phyloP scores from a whole-genome alignment of 2,329 filamentous ascomycete species.

The Tothia fuscella region DNA sequence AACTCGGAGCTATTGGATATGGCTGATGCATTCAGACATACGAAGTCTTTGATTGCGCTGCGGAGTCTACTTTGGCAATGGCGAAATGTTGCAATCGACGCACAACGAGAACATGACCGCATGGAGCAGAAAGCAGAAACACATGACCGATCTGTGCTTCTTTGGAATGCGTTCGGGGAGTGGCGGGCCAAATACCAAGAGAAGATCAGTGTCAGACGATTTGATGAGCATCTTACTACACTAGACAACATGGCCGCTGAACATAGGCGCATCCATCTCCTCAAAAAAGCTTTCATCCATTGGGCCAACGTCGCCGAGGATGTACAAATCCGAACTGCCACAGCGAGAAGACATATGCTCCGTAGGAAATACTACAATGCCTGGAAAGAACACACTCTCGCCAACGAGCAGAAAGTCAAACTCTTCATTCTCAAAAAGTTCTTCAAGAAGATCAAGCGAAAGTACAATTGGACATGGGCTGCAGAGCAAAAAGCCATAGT shows the following conservation, averaged over 20 bases:
- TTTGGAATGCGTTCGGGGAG: constrained; percentile 11
- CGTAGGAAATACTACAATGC: constrained; percentile 56
- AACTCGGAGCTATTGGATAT: constrained; percentile 32
- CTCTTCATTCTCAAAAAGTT: constrained; percentile 43
- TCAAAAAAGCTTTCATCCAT: constrained; percentile 52
- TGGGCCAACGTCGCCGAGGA: constrained; percentile 57
- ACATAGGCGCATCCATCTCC: constrained; percentile 53
- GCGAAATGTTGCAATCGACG: constrained; percentile 30
- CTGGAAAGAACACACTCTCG: constrained; percentile 54
- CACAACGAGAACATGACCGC: constrained; percentile 18
- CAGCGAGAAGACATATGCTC: constrained; percentile 59
- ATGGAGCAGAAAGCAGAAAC: constrained; percentile 17
- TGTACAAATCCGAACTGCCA: constrained; percentile 52
- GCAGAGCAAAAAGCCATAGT: constrained; percentile 22
- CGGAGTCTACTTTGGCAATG: constrained; percentile 31
- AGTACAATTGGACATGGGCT: constrained; percentile 24
- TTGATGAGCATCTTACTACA: constrained; percentile 6
- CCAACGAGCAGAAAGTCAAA: constrained; percentile 44
- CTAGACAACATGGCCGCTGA: constrained; percentile 45
- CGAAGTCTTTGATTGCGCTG: constrained; percentile 20
- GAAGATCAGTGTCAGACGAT: constrained; percentile 2
- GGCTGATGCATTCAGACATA: constrained; percentile 36
- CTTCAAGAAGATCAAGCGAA: constrained; percentile 40
- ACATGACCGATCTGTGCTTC: constrained; percentile 10
- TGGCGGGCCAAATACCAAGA: background rate